Conservation (phyloP, 768 basidiomycete genomes). For the Lentinula aciculospora region DNA sequence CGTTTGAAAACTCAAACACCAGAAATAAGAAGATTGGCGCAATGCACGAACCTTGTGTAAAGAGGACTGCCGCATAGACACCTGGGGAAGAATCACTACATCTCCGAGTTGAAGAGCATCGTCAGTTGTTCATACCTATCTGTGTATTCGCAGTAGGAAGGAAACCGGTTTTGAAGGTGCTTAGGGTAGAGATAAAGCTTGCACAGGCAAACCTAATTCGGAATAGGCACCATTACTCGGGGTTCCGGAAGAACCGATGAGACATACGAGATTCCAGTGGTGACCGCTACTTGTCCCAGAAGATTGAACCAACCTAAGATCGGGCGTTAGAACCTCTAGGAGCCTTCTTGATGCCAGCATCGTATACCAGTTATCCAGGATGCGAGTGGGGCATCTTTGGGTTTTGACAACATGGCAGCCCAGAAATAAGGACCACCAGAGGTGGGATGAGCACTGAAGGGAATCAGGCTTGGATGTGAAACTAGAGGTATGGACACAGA, state of each 20-base stretch:
- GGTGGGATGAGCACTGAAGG: constrained; percentile 57
- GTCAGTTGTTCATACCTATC: constrained; percentile 38
- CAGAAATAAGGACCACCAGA: constrained; percentile 76
- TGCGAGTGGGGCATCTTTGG: constrained; percentile 52
- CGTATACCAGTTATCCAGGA: constrained; percentile 62
- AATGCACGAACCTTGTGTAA: constrained; percentile 45
- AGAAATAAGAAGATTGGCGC: background rate
- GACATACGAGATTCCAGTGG: constrained; percentile 60
- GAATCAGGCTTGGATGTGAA: constrained; percentile 13
- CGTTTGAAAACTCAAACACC: background rate
- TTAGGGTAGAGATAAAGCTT: constrained; percentile 60
- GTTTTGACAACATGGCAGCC: constrained; percentile 70
- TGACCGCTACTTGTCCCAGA: constrained; percentile 72
- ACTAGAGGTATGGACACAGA: constrained; percentile 17
- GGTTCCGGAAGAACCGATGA: background rate
- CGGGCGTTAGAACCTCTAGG: background rate
- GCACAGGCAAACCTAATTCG: constrained; percentile 53
- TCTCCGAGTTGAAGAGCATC: background rate
- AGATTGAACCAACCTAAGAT: constrained; percentile 62
- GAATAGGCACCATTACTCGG: background rate
- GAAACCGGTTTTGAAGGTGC: constrained; percentile 55
- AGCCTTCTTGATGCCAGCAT: no score
- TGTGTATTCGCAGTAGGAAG: constrained; percentile 51
- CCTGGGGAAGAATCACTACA: constrained; percentile 17
- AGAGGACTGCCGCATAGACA: constrained; percentile 62